These are phyloP conservation scores for Colletotrichum liriopes DNA, from an alignment of 2,329 filamentous ascomycete species.

Conservation along the genomic window DNA sequence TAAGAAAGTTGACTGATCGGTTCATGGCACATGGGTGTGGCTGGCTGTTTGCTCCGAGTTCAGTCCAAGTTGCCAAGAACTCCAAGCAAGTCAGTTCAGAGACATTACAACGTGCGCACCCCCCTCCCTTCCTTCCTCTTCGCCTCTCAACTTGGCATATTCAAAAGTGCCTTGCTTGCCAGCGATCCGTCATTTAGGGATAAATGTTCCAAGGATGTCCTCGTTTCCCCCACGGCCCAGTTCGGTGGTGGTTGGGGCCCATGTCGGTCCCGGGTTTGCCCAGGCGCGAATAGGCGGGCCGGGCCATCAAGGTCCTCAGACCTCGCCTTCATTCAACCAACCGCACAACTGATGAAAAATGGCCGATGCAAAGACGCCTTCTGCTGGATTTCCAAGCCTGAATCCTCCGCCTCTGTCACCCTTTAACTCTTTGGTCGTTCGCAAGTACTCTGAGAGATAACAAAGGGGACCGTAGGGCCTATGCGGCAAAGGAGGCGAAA, in stretches of 20 bases:
- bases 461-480: background rate
- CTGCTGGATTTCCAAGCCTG: too few species aligned
- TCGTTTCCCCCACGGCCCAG: background rate
- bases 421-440: background rate
- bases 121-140: background rate
- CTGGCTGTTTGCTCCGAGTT: background rate
- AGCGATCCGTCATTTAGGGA: background rate
- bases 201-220: background rate
- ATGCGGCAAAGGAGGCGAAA: background rate
- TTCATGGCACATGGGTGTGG: background rate
- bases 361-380: background rate
- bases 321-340: background rate
- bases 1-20: constrained; percentile 1
- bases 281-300: constrained; percentile 34
- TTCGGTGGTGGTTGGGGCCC: background rate
- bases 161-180: constrained; percentile 6
- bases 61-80: constrained; percentile 24
- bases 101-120: constrained; percentile 20
- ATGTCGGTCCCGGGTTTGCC: constrained; percentile 6
- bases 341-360: background rate
- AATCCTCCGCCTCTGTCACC: background rate
- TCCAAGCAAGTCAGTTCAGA: background rate
- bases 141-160: constrained; percentile 10
- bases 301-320: constrained; percentile 40
- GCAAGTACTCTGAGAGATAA: too few species aligned